Percentiles rank a stretch among this genome's conserved stretches.
phyloP scores from a whole-genome alignment of 768 basidiomycete genomes.

The Auricularia heimuer region DNA sequence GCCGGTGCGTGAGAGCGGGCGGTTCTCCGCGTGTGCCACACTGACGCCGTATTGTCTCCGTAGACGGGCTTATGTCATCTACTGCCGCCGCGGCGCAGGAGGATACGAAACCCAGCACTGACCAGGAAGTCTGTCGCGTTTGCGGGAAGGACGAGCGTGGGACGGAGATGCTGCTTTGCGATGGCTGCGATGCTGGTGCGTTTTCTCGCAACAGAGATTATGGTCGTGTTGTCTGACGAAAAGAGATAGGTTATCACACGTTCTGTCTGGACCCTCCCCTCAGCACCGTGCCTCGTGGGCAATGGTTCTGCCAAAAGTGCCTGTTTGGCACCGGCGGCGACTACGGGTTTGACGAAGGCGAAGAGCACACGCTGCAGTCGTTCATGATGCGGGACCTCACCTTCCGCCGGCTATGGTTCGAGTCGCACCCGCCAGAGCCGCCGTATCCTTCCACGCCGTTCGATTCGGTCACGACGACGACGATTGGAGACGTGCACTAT shows the following conservation, averaged over 20 bases:
- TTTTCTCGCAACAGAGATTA: conserved; percentile 11
- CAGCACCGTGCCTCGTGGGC: conserved; percentile 73
- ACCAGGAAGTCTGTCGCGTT: background rate
- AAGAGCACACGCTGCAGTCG: conserved; percentile 85
- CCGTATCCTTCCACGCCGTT: conserved; percentile 17
- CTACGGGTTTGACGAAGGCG: conserved; percentile 96
- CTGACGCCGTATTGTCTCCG: background rate
- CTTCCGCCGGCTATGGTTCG: conserved; percentile 86
- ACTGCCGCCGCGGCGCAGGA: background rate
- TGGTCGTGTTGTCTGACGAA: conserved; percentile 5
- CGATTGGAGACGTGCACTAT: conserved; percentile 52
- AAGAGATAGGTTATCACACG: conserved; percentile 77
- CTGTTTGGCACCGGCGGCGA: conserved; percentile 87
- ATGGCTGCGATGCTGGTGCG: conserved; percentile 73
- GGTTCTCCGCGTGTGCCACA: background rate
- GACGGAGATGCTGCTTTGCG: conserved; percentile 86
- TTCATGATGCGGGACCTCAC: conserved; percentile 87
- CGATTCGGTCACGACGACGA: conserved; percentile 43
- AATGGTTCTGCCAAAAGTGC: conserved; percentile 95
- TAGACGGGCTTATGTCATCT: background rate
- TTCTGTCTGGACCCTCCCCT: conserved; percentile 93
- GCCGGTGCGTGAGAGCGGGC: background rate
- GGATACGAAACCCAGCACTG: background rate
- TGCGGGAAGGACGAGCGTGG: conserved; percentile 84
- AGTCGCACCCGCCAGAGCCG: conserved; percentile 51